Evolutionary conservation across 495 filamentous ascomycete genomes (phyloP).

Genomic region (Clavariopsis aquatica): DNA sequence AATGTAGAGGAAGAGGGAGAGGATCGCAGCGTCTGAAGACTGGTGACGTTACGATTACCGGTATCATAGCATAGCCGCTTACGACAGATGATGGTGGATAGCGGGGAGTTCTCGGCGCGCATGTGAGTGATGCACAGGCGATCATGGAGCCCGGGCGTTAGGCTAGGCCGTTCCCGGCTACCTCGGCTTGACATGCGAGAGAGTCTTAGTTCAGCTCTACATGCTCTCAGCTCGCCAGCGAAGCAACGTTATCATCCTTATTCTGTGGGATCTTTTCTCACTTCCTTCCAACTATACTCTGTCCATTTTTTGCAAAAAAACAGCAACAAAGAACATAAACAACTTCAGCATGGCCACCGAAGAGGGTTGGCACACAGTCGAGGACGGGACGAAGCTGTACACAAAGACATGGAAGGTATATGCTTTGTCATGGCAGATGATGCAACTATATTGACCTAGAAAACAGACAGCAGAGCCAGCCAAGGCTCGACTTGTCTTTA

Average conservation of each 20-base stretch:
- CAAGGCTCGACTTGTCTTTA: constrained; percentile 69
- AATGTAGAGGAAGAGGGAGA: not conserved
- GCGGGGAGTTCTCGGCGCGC: not conserved
- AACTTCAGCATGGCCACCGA: constrained; percentile 29
- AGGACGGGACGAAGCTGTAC: constrained; percentile 67
- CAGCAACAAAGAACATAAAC: not conserved
- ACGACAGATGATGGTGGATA: not conserved
- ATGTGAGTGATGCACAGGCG: not conserved
- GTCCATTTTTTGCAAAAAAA: not conserved
- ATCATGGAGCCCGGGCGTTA: not conserved
- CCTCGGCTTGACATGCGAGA: constrained; percentile 14
- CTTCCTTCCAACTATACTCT: too few species aligned
- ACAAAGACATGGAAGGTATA: constrained; percentile 83
- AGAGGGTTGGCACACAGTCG: constrained; percentile 45
- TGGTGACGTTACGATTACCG: not conserved
- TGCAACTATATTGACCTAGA: not conserved
- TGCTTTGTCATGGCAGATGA: constrained; percentile 31
- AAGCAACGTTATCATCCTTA: not conserved
- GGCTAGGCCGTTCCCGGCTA: constrained; percentile 7
- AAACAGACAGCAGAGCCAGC: constrained; percentile 45
- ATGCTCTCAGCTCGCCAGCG: not conserved
- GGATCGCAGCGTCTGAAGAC: not conserved
- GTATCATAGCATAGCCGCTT: not conserved
- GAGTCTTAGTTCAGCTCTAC: constrained; percentile 16
- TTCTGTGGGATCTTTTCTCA: not conserved